Evolutionary conservation across 129 eudicot genomes (phyloP), one percentile per base, ranked within the genome.

Genomic region (Helichrysum umbraculigerum): DNA sequence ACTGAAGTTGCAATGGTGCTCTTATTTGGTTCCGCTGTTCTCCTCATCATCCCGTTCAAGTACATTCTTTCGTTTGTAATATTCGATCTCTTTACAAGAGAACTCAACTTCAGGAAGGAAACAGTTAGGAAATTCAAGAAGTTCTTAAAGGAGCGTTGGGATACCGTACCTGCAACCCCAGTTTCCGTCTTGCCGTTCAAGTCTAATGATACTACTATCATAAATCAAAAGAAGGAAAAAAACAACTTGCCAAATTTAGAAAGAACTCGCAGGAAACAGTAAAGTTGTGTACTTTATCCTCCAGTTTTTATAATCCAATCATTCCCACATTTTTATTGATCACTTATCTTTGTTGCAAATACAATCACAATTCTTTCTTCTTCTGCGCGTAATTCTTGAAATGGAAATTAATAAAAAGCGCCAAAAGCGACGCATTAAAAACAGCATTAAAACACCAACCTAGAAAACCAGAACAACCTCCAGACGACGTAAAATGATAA

Each of bases 401-500:
- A 83, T 94, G 96, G 37, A 94, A 91, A 67, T 91, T 62, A 17
- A 87, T 7, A 30, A 94, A 94, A 29, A 94, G 87, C 0, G 87
- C 90, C 81, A 94, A 84, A 76, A 94, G 93, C 4, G 98, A 91
- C 0, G 87, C 96, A 17, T 94, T 94, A 41, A 94, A 94, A 22
- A 73, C 96, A 3, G 97, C 96, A 79, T 89, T 91, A 70, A 94
- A 88, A 64, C 97, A 88, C 98, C 93, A 94, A 12, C 93, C 97
- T 78, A 62, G 52, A 4, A 94, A 78, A 52, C 98, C 98, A 39
- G 90, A 88, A 67, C 98, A 94, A 54, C 91, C 93, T 12, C 91
- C 93, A 6, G 37, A 14, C 20, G 42, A 22, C 34, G 63, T 66
- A 16, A 91, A 89, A 81, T 94, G 97, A 57, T 81, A 77, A 42